Evolutionary conservation across 1,284 basidiomycete genomes (phyloP), one percentile per base, ranked within the genome.

Genomic region (Takashimella koratensis): DNA sequence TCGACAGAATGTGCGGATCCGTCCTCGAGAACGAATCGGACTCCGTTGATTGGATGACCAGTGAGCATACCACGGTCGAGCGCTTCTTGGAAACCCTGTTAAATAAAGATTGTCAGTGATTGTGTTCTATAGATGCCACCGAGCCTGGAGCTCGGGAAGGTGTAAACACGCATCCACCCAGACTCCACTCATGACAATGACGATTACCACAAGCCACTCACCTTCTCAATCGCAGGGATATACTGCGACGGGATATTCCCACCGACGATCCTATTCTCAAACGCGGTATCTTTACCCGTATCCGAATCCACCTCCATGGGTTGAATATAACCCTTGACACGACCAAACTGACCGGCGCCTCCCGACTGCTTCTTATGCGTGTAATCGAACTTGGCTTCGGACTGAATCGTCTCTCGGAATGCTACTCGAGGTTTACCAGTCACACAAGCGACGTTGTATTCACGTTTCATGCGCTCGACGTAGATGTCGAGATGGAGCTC

Each of bases 331-430:
- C 95, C 95, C 59, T 89, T 85, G 56, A 99, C 90, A 66, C 90
- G 88, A 60, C 87, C 96, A 73, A 89, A 99, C 76, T 98, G 95
- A 60, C 96, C 96, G 11, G 93, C 88, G 77, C 96, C 96, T 64
- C 96, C 96, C 0, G 88, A 88, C 77, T 98, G 96, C 80, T 98
- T 99, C 84, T 96, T 97, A 80, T 98, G 96, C 8, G 90, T 93
- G 77, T 93, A 97, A 57, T 83, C 82, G 78, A 98, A 98, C 49
- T 87, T 82, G 5, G 88, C 84, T 30, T 83, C 81, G 62, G 87
- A 82, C 1, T 87, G 87, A 72, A 98, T 86, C 1, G 94, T 93
- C 79, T 99, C 96, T 47, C 94, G 85, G 83, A 95, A 99, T 2
- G 95, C 94, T 44, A 98, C 96, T 22, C 89, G 87, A 11, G 96